phyloP scores from a whole-genome alignment of 169 alveolate species.

The Cryptosporidium tyzzeri region DNA sequence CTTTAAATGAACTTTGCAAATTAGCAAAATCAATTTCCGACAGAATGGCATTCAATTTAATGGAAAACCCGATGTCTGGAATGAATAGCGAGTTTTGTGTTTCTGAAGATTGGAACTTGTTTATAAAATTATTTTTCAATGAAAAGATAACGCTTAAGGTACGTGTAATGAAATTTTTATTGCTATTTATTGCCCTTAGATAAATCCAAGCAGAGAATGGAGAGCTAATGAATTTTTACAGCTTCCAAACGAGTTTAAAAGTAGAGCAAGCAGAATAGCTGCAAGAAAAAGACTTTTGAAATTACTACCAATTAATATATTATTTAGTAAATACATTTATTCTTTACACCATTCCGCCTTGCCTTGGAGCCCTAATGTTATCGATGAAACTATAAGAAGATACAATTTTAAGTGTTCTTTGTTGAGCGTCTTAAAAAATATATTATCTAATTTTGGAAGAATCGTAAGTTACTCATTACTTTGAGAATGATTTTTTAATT shows the following conservation, averaged over 20 bases:
- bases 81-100: slow-evolving; percentile 16
- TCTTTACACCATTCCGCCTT: not conserved
- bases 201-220: slow-evolving; percentile 37
- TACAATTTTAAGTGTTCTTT: slow-evolving; percentile 28
- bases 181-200: not conserved
- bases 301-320: not conserved
- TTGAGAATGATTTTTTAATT: not conserved
- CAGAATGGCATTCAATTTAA: not conserved
- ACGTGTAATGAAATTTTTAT: not conserved
- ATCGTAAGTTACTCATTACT: slow-evolving; percentile 27
- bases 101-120: slow-evolving; percentile 21
- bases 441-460: slow-evolving; percentile 48
- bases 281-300: not conserved
- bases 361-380: slow-evolving; percentile 61
- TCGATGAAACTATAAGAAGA: slow-evolving; percentile 19
- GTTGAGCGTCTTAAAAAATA: slow-evolving; percentile 2
- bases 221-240: slow-evolving; percentile 9
- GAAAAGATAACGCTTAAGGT: slow-evolving; percentile 8
- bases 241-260: slow-evolving; percentile 17
- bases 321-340: slow-evolving; percentile 1
- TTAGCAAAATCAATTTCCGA: slow-evolving; percentile 8
- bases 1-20: not conserved
- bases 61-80: slow-evolving; percentile 42
- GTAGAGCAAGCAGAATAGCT: slow-evolving; percentile 21
- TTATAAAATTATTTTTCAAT: slow-evolving; percentile 12